A percentile compares a stretch with the other conserved stretches of the same genome.
These are phyloP conservation scores for Acanthamoeba healyi DNA, from an alignment of 208 protist genomes.

Conservation along the genomic window DNA sequence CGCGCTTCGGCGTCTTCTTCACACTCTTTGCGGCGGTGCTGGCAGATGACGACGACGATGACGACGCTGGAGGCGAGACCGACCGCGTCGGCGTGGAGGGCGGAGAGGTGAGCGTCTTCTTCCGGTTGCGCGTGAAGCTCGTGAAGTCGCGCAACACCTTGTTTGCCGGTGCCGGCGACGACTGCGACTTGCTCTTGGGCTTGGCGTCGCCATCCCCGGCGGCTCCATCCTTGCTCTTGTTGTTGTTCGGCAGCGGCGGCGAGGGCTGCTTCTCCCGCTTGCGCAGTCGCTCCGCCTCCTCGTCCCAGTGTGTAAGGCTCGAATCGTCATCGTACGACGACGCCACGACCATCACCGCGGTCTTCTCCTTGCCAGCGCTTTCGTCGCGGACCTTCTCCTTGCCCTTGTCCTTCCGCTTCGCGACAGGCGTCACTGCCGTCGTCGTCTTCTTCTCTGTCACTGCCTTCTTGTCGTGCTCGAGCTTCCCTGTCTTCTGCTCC, in stretches of 20 bases:
- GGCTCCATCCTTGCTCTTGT: background rate
- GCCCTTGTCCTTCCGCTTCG: background rate
- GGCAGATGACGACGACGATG: background rate
- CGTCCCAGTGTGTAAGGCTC: background rate
- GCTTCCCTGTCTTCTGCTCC: too few species aligned
- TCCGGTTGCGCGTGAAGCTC: slow-evolving; percentile 9
- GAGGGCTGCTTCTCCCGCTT: background rate
- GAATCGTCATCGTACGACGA: background rate
- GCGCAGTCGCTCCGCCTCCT: background rate
- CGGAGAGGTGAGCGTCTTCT: slow-evolving; percentile 13
- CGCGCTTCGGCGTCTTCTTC: background rate
- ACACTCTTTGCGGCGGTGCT: background rate
- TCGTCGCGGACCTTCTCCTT: background rate
- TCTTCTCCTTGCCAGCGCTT: background rate
- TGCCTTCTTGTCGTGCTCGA: too few species aligned
- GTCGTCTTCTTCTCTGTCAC: background rate
- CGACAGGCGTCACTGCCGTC: background rate
- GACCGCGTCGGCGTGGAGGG: background rate
- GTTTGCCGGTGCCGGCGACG: background rate
- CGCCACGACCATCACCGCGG: background rate
- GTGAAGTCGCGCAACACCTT: slow-evolving; percentile 20
- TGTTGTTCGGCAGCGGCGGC: too few species aligned
- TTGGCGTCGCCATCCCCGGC: background rate
- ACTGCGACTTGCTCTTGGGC: background rate
- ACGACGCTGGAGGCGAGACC: background rate